Percentiles rank a stretch among this genome's conserved stretches.
These are phyloP conservation scores for Leccinellum albellum DNA, from an alignment of 768 basidiomycete species.

Conservation along the genomic window DNA sequence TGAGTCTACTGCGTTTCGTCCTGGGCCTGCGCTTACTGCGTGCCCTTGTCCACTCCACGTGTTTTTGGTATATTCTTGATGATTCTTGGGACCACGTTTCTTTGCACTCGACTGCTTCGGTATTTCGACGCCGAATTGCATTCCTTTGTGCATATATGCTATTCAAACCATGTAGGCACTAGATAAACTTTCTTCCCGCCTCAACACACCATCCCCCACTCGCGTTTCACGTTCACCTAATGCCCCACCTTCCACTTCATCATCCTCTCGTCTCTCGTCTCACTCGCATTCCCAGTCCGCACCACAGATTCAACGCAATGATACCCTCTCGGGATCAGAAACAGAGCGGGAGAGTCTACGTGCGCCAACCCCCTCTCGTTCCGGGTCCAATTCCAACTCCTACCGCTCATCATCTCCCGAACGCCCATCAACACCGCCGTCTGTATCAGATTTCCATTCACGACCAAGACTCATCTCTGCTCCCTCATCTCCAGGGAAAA, in stretches of 20 bases:
- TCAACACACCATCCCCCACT: constrained; percentile 55
- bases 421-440: constrained; percentile 36
- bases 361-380: constrained; percentile 30
- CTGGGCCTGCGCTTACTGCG: constrained; percentile 22
- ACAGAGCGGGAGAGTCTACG: constrained; percentile 67
- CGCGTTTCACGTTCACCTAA: constrained; percentile 38
- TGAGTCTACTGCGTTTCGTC: constrained; percentile 35
- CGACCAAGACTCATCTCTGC: constrained; percentile 47
- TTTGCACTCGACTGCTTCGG: constrained; percentile 4
- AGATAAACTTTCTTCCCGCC: constrained; percentile 62
- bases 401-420: constrained; percentile 39
- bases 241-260: constrained; percentile 28
- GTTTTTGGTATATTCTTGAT: constrained; percentile 21
- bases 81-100: constrained; percentile 6
- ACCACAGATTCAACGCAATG: constrained; percentile 27
- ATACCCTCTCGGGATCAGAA: constrained; percentile 69
- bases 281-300: constrained; percentile 29
- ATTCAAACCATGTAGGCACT: constrained; percentile 43
- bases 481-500: constrained; percentile 43
- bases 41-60: constrained; percentile 31
- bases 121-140: constrained; percentile 3
- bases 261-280: constrained; percentile 35
- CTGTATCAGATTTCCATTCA: constrained; percentile 17
- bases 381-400: constrained; percentile 28
- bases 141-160: constrained; percentile 20